phyloP scores from a whole-genome alignment of 768 basidiomycete species.

The Pluteus cervinus region DNA sequence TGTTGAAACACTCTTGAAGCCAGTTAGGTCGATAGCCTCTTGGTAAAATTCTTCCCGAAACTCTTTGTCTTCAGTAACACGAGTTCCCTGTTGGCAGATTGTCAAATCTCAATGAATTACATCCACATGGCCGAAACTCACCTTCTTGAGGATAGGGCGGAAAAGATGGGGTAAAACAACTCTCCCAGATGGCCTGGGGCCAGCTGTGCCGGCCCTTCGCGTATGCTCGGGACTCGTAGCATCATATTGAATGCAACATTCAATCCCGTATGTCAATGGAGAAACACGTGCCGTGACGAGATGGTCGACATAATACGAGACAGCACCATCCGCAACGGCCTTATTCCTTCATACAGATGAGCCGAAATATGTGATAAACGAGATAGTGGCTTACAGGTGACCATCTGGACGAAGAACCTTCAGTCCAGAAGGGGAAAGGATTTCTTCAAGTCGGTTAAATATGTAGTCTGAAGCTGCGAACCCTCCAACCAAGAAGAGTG shows the following conservation, averaged over 20 bases:
- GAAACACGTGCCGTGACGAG: conserved; percentile 8
- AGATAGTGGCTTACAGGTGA: conserved; percentile 35
- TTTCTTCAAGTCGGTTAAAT: conserved; percentile 33
- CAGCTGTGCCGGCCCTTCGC: neutral
- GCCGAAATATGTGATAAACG: neutral
- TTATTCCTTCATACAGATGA: conserved; percentile 13
- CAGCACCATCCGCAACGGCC: conserved; percentile 19
- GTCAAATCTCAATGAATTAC: neutral
- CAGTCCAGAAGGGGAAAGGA: conserved; percentile 31
- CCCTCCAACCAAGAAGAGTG: conserved; percentile 49
- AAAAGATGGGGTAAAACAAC: conserved; percentile 7
- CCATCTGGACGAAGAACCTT: conserved; percentile 44
- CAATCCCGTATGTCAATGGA: conserved; percentile 11
- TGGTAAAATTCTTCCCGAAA: conserved; percentile 11
- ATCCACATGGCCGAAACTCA: neutral
- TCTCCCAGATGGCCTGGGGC: conserved; percentile 5
- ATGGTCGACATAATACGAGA: conserved; percentile 13
- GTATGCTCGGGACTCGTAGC: conserved; percentile 8
- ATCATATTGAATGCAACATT: conserved; percentile 5
- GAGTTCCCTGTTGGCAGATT: conserved; percentile 11
- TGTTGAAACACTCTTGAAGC: conserved; percentile 8
- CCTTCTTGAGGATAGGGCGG: conserved; percentile 9
- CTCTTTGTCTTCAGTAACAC: conserved; percentile 17
- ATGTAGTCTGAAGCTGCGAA: conserved; percentile 55
- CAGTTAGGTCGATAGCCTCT: conserved; percentile 3